Evolutionary conservation across 73 alveolate genomes (phyloP), one percentile per base, ranked within the genome.

Genomic region (Strombidium stylifer): DNA sequence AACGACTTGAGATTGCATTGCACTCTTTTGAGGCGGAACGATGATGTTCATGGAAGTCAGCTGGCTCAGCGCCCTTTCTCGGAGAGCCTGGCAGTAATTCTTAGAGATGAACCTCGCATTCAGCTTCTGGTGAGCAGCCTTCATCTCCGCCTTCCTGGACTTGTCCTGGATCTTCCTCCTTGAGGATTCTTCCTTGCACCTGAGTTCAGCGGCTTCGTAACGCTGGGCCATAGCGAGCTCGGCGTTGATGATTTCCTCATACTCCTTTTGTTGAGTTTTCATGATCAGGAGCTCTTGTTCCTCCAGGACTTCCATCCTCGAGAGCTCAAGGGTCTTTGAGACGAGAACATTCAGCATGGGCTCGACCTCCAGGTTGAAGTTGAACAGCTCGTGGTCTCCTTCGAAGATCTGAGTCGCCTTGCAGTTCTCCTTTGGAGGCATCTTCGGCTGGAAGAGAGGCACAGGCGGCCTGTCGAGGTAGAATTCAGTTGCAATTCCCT

Each of bases 301-400:
- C 62, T 95, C 99, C 36, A 95, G 73, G 35, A 92, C 98, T 54
- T 94, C 98, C 84, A 92, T 91, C 76, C 93, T 60, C 3, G 97
- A 95, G 73, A 87, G 94, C 71, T 93, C 97, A 18, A 94, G 83
- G 32, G 98, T 88, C 80, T 94, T 93, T 26, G 98, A 98, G 20
- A 92, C 96, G 18, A 95, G 93, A 8, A 95, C 99, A 83, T 95
- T 93, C 28, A 93, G 82, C 19, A 92, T 93, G 0, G 98, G 98
- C 65, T 90, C 95, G 23, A 78, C 97, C 57, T 87, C 96, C 55
- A 82, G 69, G 27, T 83, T 88, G 70, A 73, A 83, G 54, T 81
- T 84, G 49, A 72, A 75, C 27, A 18, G 51, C 10, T 73, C 65
- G 39, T 69, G 51, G 48, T 90, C 97, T 1, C 86, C 69, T 41